Evolutionary conservation across 1,139 yeast species (phyloP).

Genomic region (Torulaspora pretoriensis): DNA sequence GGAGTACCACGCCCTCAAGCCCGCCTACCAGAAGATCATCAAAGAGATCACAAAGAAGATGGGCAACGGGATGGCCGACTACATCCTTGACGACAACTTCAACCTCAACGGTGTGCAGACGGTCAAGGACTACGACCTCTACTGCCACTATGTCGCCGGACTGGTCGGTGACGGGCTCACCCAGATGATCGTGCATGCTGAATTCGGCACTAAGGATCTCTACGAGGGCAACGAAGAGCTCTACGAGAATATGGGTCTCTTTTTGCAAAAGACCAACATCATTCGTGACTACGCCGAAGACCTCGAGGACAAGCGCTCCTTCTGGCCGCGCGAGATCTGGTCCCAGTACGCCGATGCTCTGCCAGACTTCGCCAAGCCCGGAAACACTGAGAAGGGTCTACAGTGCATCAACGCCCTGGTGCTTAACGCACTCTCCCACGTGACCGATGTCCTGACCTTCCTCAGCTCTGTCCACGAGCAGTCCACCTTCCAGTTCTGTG

Average conservation of each 20-base stretch:
- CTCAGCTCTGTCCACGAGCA: constrained; percentile 76
- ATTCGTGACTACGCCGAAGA: constrained; percentile 95
- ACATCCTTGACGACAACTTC: constrained; percentile 72
- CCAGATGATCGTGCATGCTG: constrained; percentile 66
- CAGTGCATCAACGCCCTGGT: constrained; percentile 80
- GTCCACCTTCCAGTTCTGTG: constrained; percentile 83
- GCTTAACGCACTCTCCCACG: constrained; percentile 73
- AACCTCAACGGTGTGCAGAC: constrained; percentile 77
- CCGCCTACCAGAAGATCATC: constrained; percentile 74
- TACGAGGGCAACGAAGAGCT: constrained; percentile 50
- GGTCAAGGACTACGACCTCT: constrained; percentile 74
- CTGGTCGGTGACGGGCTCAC: constrained; percentile 95
- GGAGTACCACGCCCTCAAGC: constrained; percentile 70
- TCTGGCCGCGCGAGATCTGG: constrained; percentile 98
- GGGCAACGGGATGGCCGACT: constrained; percentile 99
- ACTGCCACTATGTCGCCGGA: constrained; percentile 97
- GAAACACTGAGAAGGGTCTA: constrained; percentile 53
- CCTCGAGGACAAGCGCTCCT: constrained; percentile 83
- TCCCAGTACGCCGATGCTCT: constrained; percentile 64
- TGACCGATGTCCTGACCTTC: constrained; percentile 70
- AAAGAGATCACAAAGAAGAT: constrained; percentile 71
- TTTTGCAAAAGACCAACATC: constrained; percentile 91
- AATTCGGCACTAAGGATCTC: constrained; percentile 53
- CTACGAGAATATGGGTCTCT: constrained; percentile 89
- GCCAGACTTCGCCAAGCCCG: constrained; percentile 50